These are phyloP conservation scores for Penstemon davidsonii DNA, from an alignment of 257 asterid species.

Conservation along the genomic window DNA sequence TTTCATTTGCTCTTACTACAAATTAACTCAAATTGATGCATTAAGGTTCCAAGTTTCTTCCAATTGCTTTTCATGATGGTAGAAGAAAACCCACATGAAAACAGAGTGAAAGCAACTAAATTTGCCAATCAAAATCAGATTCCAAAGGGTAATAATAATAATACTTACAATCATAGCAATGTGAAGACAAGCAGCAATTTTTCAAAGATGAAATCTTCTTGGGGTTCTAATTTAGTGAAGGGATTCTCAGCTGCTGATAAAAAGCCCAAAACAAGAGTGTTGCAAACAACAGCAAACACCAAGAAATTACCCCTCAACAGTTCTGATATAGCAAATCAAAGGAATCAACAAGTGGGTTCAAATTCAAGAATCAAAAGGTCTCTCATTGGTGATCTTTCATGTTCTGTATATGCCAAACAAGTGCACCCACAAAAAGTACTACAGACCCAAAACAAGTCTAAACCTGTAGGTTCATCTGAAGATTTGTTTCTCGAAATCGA, in stretches of 20 bases:
- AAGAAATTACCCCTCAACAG: conserved; percentile 47
- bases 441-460: conserved; percentile 38
- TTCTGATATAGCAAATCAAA: conserved; percentile 38
- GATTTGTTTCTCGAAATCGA: conserved; percentile 84
- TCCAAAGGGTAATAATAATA: conserved; percentile 31
- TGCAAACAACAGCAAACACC: conserved; percentile 50
- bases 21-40: not conserved
- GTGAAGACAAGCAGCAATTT: conserved; percentile 45
- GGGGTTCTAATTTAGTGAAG: conserved; percentile 86
- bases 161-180: not conserved
- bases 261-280: conserved; percentile 57
- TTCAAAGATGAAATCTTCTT: conserved; percentile 62
- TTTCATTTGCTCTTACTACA: not conserved
- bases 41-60: too few relatives aligned
- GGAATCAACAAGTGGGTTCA: conserved; percentile 33
- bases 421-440: conserved; percentile 66
- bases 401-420: conserved; percentile 60
- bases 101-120: conserved; percentile 51
- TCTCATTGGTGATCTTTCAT: conserved; percentile 73
- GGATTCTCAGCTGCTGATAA: conserved; percentile 79
- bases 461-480: conserved; percentile 48
- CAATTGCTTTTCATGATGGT: too few relatives aligned
- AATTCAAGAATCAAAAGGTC: conserved; percentile 77
- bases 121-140: conserved; percentile 69
- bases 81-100: conserved; percentile 58